phyloP scores from a whole-genome alignment of 1,139 yeast genomes.

The Kurtzmaniella quercitrusa region DNA sequence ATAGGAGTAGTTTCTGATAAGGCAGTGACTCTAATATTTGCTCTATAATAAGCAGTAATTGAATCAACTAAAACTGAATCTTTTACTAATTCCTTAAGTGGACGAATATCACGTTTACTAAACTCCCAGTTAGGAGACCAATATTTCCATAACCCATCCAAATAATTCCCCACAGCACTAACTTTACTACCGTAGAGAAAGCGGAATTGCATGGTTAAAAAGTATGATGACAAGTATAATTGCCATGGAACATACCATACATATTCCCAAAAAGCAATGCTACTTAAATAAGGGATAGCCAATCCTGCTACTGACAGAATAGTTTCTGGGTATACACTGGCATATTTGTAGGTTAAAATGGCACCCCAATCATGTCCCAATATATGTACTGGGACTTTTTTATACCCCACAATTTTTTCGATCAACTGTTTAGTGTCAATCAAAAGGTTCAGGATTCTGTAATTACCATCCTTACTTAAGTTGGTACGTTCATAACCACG shows the following conservation, averaged over 20 bases:
- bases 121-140: slow-evolving; percentile 43
- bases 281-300: slow-evolving; percentile 38
- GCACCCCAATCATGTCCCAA: slow-evolving; percentile 51
- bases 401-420: slow-evolving; percentile 14
- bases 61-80: slow-evolving; percentile 29
- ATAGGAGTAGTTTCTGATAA: slow-evolving; percentile 20
- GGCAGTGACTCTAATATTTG: slow-evolving; percentile 23
- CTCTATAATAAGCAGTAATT: slow-evolving; percentile 41
- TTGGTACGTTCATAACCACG: slow-evolving; percentile 40
- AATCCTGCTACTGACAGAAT: slow-evolving; percentile 32
- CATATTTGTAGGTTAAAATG: slow-evolving; percentile 31
- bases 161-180: slow-evolving; percentile 20
- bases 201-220: slow-evolving; percentile 37
- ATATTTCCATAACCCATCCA: slow-evolving; percentile 32
- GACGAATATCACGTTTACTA: slow-evolving; percentile 21
- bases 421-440: slow-evolving; percentile 36
- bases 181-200: slow-evolving; percentile 19
- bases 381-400: slow-evolving; percentile 31
- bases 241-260: slow-evolving; percentile 32
- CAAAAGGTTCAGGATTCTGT: slow-evolving; percentile 29
- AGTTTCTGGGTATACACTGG: slow-evolving; percentile 32
- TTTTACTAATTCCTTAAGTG: slow-evolving; percentile 25
- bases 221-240: slow-evolving; percentile 32
- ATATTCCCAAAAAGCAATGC: slow-evolving; percentile 24
- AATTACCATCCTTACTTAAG: slow-evolving; percentile 23